Conservation (phyloP, 352 stramenopile genomes). For the Achlya hypogyna region DNA sequence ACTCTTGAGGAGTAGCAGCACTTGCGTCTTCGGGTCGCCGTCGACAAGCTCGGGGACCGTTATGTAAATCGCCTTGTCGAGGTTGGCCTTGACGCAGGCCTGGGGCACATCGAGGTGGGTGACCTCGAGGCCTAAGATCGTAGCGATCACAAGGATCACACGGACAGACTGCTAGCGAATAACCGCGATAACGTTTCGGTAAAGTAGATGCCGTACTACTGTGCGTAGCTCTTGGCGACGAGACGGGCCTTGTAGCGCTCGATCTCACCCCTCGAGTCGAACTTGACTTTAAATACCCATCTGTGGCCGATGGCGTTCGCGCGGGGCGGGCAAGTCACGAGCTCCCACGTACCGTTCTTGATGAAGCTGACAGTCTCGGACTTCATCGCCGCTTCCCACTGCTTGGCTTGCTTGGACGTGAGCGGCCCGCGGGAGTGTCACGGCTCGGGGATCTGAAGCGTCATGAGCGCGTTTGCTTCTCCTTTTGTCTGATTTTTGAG, state of each 20-base stretch:
- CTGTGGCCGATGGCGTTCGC: slow-evolving; percentile 13
- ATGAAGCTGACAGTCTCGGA: neutral
- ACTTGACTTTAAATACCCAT: slow-evolving; percentile 36
- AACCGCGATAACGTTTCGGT: slow-evolving; percentile 29
- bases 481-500: neutral
- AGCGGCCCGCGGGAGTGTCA: neutral
- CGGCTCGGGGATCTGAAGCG: neutral
- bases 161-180: slow-evolving; percentile 19
- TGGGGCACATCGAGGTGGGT: slow-evolving; percentile 28
- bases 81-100: slow-evolving; percentile 27
- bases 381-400: slow-evolving; percentile 19
- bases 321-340: neutral
- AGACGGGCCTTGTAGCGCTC: slow-evolving; percentile 32
- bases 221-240: slow-evolving; percentile 26
- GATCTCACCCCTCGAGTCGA: slow-evolving; percentile 24
- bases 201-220: slow-evolving; percentile 28
- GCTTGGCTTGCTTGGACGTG: neutral
- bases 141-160: slow-evolving; percentile 8
- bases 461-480: neutral
- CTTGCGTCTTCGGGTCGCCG: neutral
- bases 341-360: neutral
- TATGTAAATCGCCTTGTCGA: slow-evolving; percentile 26
- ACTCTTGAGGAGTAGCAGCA: slow-evolving; percentile 21
- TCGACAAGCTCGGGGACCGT: slow-evolving; percentile 1
- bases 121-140: neutral